A percentile compares a stretch with the other conserved stretches of the same genome.
Conservation (phyloP, 2,329 filamentous ascomycete genomes). For the Fusarium torreyae region DNA sequence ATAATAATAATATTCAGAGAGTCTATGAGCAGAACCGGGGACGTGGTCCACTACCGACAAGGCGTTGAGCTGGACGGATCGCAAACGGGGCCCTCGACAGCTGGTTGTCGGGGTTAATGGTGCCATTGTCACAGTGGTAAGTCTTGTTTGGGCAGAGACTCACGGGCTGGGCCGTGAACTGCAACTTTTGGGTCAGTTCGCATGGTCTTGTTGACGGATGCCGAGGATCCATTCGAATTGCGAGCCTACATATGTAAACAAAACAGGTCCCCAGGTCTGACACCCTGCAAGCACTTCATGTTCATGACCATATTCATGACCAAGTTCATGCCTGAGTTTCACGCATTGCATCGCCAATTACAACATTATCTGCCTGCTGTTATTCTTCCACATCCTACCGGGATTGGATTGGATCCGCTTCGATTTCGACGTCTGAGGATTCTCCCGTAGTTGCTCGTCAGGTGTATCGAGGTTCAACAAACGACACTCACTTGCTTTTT, state of each 20-base stretch:
- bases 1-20: slow-evolving; percentile 2
- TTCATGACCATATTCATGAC: slow-evolving; percentile 33
- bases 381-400: slow-evolving; percentile 13
- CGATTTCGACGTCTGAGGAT: slow-evolving; percentile 7
- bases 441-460: slow-evolving; percentile 12
- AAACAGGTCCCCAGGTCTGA: slow-evolving; percentile 35
- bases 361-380: slow-evolving; percentile 10
- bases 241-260: slow-evolving; percentile 45
- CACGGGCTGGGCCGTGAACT: slow-evolving; percentile 38
- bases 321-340: slow-evolving; percentile 20
- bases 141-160: slow-evolving; percentile 34
- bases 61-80: slow-evolving; percentile 30
- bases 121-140: slow-evolving; percentile 42
- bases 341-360: slow-evolving; percentile 28
- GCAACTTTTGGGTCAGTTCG: slow-evolving; percentile 38
- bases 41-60: slow-evolving; percentile 40
- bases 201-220: slow-evolving; percentile 38
- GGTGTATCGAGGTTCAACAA: slow-evolving; percentile 30
- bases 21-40: slow-evolving; percentile 19
- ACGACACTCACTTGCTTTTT: slow-evolving; percentile 40
- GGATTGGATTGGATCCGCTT: slow-evolving; percentile 21
- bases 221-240: slow-evolving; percentile 35
- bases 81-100: slow-evolving; percentile 43
- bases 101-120: slow-evolving; percentile 47
- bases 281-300: slow-evolving; percentile 27